phyloP scores from a whole-genome alignment of 169 alveolate genomes.

The Cryptosporidium bovis region DNA sequence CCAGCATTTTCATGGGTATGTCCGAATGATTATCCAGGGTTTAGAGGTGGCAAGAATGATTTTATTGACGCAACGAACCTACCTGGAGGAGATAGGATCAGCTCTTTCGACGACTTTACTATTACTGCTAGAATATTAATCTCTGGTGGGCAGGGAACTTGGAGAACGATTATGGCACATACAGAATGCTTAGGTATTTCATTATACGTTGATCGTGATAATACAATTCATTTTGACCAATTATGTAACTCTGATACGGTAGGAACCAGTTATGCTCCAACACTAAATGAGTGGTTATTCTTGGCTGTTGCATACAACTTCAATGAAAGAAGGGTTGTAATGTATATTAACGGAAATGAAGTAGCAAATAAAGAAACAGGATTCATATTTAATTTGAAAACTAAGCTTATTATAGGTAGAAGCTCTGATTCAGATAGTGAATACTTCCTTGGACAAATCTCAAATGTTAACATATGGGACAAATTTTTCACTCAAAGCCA shows the following conservation, averaged over 20 bases:
- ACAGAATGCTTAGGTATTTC: slow-evolving; percentile 74
- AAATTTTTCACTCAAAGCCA: slow-evolving; percentile 44
- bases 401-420: slow-evolving; percentile 60
- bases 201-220: slow-evolving; percentile 63
- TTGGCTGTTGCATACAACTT: slow-evolving; percentile 70
- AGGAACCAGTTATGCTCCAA: slow-evolving; percentile 56
- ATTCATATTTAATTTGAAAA: slow-evolving; percentile 53
- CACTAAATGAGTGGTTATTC: slow-evolving; percentile 67
- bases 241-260: slow-evolving; percentile 68
- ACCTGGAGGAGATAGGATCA: slow-evolving; percentile 77
- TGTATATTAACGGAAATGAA: slow-evolving; percentile 70
- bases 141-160: slow-evolving; percentile 76
- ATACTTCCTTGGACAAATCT: slow-evolving; percentile 66
- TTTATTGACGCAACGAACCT: slow-evolving; percentile 77
- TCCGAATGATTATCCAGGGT: slow-evolving; percentile 78
- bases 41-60: slow-evolving; percentile 78
- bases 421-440: slow-evolving; percentile 73
- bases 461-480: slow-evolving; percentile 74
- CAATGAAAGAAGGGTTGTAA: slow-evolving; percentile 46
- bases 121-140: slow-evolving; percentile 75
- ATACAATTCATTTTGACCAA: slow-evolving; percentile 71
- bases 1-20: slow-evolving; percentile 72
- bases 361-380: slow-evolving; percentile 70
- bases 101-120: slow-evolving; percentile 77
- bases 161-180: slow-evolving; percentile 75